Percentiles rank a stretch among this genome's conserved stretches.
These are phyloP conservation scores for Purshia tridentata DNA, from an alignment of 306 rosid species.

Conservation along the genomic window DNA sequence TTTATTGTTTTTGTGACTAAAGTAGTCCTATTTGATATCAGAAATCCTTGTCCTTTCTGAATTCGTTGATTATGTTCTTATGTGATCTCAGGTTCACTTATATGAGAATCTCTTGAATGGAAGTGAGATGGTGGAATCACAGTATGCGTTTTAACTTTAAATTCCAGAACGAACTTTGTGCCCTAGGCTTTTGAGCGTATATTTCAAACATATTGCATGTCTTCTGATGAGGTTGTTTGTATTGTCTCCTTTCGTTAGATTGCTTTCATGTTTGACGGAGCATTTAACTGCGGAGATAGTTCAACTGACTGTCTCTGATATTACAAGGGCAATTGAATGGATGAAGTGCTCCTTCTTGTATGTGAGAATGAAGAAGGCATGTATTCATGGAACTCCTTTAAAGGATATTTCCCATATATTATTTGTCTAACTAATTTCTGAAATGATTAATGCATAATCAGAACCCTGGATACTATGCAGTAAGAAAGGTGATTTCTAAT, in stretches of 20 bases:
- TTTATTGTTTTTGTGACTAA: background rate
- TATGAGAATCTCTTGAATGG: slow-evolving; percentile 93
- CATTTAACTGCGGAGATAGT: slow-evolving; percentile 97
- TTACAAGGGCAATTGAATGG: slow-evolving; percentile 95
- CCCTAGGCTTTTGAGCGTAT: slow-evolving; percentile 19
- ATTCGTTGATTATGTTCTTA: slow-evolving; percentile 22
- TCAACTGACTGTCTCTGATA: slow-evolving; percentile 84
- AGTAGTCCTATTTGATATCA: background rate
- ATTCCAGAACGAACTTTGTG: slow-evolving; percentile 16
- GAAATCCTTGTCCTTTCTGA: background rate
- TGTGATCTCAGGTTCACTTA: slow-evolving; percentile 70
- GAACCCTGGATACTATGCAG: slow-evolving; percentile 73
- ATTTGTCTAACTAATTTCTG: slow-evolving; percentile 16
- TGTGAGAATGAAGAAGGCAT: slow-evolving; percentile 85
- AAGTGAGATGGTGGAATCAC: slow-evolving; percentile 95
- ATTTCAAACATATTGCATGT: slow-evolving; percentile 12
- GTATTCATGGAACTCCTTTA: slow-evolving; percentile 20
- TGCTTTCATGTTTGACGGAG: slow-evolving; percentile 86
- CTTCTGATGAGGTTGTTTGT: slow-evolving; percentile 22
- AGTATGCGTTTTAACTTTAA: slow-evolving; percentile 49
- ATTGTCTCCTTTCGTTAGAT: slow-evolving; percentile 42
- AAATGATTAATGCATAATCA: slow-evolving; percentile 31
- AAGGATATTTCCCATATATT: slow-evolving; percentile 21
- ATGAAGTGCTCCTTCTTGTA: slow-evolving; percentile 83
- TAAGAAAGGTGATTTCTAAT: slow-evolving; percentile 58